Evolutionary conservation across 2,329 filamentous ascomycete species (phyloP).

Genomic region (Exophiala sp.): DNA sequence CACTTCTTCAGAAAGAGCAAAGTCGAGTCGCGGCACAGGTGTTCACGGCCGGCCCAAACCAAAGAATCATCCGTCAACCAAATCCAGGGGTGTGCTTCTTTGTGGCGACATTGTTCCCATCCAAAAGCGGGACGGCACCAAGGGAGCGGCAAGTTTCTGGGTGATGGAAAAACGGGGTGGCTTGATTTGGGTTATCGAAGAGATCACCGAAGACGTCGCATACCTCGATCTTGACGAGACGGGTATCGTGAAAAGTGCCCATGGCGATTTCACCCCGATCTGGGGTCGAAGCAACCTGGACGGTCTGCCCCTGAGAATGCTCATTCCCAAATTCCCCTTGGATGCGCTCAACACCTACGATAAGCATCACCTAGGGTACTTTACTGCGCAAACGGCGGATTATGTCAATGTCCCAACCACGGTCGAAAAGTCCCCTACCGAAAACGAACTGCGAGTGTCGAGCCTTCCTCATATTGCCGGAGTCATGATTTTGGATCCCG

Average conservation of each 20-base stretch:
- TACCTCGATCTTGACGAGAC: conserved; percentile 70
- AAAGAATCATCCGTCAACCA: conserved; percentile 63
- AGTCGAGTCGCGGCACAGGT: conserved; percentile 54
- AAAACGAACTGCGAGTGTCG: conserved; percentile 72
- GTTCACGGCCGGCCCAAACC: conserved; percentile 39
- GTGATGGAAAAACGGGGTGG: conserved; percentile 95
- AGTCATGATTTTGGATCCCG: conserved; percentile 84
- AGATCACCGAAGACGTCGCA: conserved; percentile 91
- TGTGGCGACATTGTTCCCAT: conserved; percentile 99
- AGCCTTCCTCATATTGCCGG: conserved; percentile 97
- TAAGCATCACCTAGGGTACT: conserved; percentile 59
- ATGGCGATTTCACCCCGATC: conserved; percentile 74
- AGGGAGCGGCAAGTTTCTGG: conserved; percentile 91
- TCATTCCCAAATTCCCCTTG: conserved; percentile 76
- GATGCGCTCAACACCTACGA: conserved; percentile 41
- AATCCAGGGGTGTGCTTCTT: conserved; percentile 80
- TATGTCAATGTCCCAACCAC: conserved; percentile 78
- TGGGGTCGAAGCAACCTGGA: conserved; percentile 65
- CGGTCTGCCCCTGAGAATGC: conserved; percentile 67
- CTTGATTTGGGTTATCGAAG: conserved; percentile 94
- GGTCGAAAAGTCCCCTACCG: conserved; percentile 64
- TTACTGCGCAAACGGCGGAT: conserved; percentile 73
- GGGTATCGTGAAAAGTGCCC: conserved; percentile 62
- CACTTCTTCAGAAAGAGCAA: conserved; percentile 44
- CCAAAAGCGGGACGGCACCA: conserved; percentile 86